Base-by-base conservation (phyloP, 2,329 filamentous ascomycete genomes). In the Alternaria infectoria region DNA sequence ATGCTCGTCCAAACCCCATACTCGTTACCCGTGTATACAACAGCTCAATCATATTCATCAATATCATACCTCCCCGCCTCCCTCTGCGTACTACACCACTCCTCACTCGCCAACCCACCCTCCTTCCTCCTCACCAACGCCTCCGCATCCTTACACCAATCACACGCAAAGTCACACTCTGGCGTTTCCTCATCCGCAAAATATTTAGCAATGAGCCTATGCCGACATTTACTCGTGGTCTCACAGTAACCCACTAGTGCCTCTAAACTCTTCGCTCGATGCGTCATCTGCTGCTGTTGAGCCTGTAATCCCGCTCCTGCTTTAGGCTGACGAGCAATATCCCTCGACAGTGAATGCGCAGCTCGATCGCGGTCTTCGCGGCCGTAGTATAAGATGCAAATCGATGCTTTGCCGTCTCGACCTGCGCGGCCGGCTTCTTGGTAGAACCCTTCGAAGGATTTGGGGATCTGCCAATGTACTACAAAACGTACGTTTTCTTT, bases 401-500 rank as follows among this genome's bases (percentile, higher is more conserved):
- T 88, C 30, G 91, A 90, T 0, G 93, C 93, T 66, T 95, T 94
- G 23, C 93, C 93, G 72, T 98, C 95, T 44, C 95, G 88, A 0
- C 95, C 95, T 6, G 94, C 95, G 43, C 95, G 91, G 0, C 95
- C 95, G 2, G 93, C 94, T 84, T 98, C 95, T 81, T 98, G 95
- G 74, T 97, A 97, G 77, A 96, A 97, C 1, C 94, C 93, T 78
- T 98, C 95, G 77, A 98, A 97, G 4, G 91, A 96, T 76, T 97
- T 96, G 10, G 95, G 93, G 10, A 97, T 86, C 62, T 93, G 91
- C 93, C 95, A 98, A 80, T 98, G 95, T 2, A 96, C 89, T 1
- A 98, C 94, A 73, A 97, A 97, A 3, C 95, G 91, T 11, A 98
- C 95, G 71, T 97, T 91, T 56, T 96, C 89, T 79, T 97, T 97